phyloP scores from a whole-genome alignment of 352 stramenopile species.

The Phytophthora chlamydospora region DNA sequence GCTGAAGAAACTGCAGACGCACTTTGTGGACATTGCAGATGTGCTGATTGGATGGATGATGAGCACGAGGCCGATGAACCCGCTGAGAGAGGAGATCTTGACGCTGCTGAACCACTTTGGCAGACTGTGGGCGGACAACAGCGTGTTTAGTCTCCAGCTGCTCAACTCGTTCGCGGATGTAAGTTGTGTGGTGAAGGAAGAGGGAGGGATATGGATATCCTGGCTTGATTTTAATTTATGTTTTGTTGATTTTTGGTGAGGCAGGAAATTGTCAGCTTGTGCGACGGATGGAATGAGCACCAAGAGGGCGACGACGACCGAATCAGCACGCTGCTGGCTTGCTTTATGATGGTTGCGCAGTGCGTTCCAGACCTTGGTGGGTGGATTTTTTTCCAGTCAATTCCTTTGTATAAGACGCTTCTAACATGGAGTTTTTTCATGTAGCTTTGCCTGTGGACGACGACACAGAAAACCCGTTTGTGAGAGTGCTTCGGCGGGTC shows the following conservation, averaged over 20 bases:
- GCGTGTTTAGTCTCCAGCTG: slow-evolving; percentile 72
- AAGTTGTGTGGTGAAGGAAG: slow-evolving; percentile 12
- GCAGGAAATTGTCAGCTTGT: slow-evolving; percentile 59
- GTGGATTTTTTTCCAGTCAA: slow-evolving; percentile 13
- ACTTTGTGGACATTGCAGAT: slow-evolving; percentile 79
- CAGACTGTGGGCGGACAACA: slow-evolving; percentile 71
- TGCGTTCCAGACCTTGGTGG: slow-evolving; percentile 54
- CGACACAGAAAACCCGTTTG: slow-evolving; percentile 27
- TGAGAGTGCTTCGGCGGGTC: slow-evolving; percentile 40
- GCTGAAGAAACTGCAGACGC: slow-evolving; percentile 55
- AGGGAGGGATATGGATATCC: not conserved
- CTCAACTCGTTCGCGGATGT: slow-evolving; percentile 67
- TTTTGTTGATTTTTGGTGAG: not conserved
- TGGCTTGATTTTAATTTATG: not conserved
- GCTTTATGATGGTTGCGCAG: slow-evolving; percentile 65
- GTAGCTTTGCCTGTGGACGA: slow-evolving; percentile 19
- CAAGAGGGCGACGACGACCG: slow-evolving; percentile 34
- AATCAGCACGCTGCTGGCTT: slow-evolving; percentile 48
- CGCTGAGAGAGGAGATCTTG: slow-evolving; percentile 59
- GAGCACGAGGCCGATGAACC: slow-evolving; percentile 40
- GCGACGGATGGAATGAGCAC: slow-evolving; percentile 31
- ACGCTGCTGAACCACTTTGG: slow-evolving; percentile 50
- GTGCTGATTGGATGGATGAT: slow-evolving; percentile 75
- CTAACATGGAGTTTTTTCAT: slow-evolving; percentile 1
- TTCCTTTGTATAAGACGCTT: not conserved